Percentiles rank a stretch among this genome's conserved stretches.
These are phyloP conservation scores for Tagetes patula DNA, from an alignment of 129 eudicot genomes.

Conservation along the genomic window DNA sequence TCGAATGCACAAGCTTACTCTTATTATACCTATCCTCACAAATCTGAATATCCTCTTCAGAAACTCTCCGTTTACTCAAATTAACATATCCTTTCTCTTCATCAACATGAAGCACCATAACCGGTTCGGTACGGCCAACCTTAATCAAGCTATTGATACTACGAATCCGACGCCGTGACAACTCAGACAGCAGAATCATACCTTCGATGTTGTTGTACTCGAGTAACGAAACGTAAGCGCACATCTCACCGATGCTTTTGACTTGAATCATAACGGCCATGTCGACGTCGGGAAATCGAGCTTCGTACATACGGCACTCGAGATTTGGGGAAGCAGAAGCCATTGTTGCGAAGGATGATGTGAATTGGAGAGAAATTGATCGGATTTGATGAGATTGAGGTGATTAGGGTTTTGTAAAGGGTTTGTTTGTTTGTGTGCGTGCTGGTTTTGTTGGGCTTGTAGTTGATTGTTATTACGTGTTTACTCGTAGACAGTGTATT, in stretches of 20 bases:
- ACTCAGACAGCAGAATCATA: constrained; percentile 81
- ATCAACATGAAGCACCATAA: constrained; percentile 88
- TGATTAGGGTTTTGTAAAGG: constrained; percentile 37
- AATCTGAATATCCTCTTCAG: constrained; percentile 79
- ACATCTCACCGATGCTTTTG: constrained; percentile 84
- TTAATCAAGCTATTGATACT: constrained; percentile 82
- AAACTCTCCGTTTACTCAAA: constrained; percentile 83
- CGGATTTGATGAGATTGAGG: neutral
- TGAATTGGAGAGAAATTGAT: constrained; percentile 18
- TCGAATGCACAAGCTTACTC: constrained; percentile 93
- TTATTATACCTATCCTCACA: constrained; percentile 91
- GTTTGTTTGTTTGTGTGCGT: constrained; percentile 15
- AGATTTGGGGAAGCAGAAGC: constrained; percentile 65
- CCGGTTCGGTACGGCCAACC: constrained; percentile 94
- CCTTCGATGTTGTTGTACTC: constrained; percentile 98
- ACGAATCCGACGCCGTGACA: constrained; percentile 91
- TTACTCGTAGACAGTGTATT: neutral
- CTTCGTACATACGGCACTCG: constrained; percentile 96
- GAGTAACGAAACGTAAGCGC: constrained; percentile 84
- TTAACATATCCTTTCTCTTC: constrained; percentile 90
- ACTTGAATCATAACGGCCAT: constrained; percentile 95
- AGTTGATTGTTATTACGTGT: neutral
- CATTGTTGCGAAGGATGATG: constrained; percentile 37
- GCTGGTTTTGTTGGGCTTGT: constrained; percentile 10
- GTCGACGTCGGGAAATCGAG: constrained; percentile 76